Evolutionary conservation across 208 protist genomes (phyloP), one percentile per base, ranked within the genome.

Genomic region (Leishmania arabica): DNA sequence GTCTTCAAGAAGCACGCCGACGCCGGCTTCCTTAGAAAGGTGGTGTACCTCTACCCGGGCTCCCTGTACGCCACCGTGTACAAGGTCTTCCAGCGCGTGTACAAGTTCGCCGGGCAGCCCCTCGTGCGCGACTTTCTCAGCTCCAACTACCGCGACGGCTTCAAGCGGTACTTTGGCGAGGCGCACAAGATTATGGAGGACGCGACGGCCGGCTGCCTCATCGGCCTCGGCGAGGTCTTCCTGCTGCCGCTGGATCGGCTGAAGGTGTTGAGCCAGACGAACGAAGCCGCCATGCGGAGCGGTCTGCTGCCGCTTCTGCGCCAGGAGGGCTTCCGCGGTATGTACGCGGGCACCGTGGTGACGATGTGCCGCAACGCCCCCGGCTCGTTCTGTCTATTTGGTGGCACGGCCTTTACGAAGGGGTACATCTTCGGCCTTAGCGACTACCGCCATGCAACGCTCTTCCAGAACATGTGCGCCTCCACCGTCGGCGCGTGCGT

Each of bases 61-160:
- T 95, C 92, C 70, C 75, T 90, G 58, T 98, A 97, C 83, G 96
- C 93, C 40, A 90, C 96, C 6, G 84, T 91, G 21, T 98, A 98
- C 84, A 98, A 98, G 85, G 91, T 98, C 0, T 90, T 97, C 58
- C 96, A 98, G 87, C 92, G 96, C 31, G 91, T 97, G 42, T 98
- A 96, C 91, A 98, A 98, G 87, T 97, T 98, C 75, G 94, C 93
- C 8, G 95, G 95, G 5, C 96, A 98, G 92, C 96, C 96, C 0
- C 62, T 96, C 54, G 92, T 97, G 72, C 91, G 92, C 58, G 94
- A 98, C 76, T 90, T 88, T 80, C 72, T 97, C 40, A 75, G 84
- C 75, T 62, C 70, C 47, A 77, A 78, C 65, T 88, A 95, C 78
- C 79, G 86, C 40, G 40, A 82, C 47, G 84, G 49, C 66, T 95